Evolutionary conservation across 352 stramenopile species (phyloP).

Genomic region (Thraustotheca clavata): DNA sequence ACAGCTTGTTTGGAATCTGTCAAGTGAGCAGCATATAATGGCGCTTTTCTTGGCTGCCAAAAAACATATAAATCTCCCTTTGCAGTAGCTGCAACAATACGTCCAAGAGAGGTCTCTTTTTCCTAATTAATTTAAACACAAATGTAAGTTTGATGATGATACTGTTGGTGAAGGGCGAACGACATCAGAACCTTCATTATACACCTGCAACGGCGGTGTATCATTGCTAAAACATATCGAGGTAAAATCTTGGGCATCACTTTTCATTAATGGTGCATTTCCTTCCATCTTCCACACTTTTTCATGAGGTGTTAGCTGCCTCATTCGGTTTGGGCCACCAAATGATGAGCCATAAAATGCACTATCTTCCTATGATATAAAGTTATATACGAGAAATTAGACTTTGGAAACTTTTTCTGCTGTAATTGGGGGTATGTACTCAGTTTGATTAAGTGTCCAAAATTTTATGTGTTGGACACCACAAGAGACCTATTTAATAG

Average conservation of each 20-base stretch:
- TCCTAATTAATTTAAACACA: constrained; percentile 22
- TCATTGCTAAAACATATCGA: constrained; percentile 61
- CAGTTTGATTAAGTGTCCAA: constrained; percentile 54
- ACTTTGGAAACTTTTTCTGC: constrained; percentile 28
- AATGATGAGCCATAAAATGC: constrained; percentile 57
- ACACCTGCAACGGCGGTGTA: constrained; percentile 45
- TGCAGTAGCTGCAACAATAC: constrained; percentile 49
- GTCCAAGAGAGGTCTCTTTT: constrained; percentile 48
- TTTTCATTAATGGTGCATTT: constrained; percentile 61
- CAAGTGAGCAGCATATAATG: constrained; percentile 27
- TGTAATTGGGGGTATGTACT: constrained; percentile 33
- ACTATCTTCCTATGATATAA: constrained; percentile 36
- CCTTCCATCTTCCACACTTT: constrained; percentile 70
- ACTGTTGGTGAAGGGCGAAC: constrained; percentile 25
- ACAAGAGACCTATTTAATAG: constrained; percentile 32
- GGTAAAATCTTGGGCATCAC: constrained; percentile 63
- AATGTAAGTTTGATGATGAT: background rate
- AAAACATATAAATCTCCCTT: constrained; percentile 65
- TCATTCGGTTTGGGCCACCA: constrained; percentile 36
- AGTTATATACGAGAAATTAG: too few species aligned
- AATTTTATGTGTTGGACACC: constrained; percentile 67
- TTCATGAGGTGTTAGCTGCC: constrained; percentile 42
- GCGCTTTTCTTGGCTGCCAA: constrained; percentile 41
- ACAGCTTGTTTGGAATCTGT: constrained; percentile 27
- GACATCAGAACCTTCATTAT: constrained; percentile 40